Percentiles rank a stretch among this genome's conserved stretches.
Conservation (phyloP, 2,329 filamentous ascomycete species). For the Purpureocillium takamizusanense region DNA sequence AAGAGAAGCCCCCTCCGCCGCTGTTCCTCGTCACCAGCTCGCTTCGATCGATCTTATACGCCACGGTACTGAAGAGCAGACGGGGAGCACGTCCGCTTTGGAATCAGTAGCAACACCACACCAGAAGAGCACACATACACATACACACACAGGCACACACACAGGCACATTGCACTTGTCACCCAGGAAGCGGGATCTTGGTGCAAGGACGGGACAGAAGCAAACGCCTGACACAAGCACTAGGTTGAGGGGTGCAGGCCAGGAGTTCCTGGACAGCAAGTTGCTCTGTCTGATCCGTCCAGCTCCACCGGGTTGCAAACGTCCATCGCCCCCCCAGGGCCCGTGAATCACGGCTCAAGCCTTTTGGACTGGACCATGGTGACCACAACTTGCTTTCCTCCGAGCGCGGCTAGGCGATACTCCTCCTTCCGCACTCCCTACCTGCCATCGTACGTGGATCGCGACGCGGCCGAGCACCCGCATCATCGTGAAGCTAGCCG, state of each 20-base stretch:
- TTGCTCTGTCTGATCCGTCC: too few relatives aligned
- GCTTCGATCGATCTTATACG: too few relatives aligned
- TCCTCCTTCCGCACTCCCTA: constrained; percentile 8
- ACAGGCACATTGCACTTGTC: neutral
- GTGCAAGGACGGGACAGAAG: constrained; percentile 1
- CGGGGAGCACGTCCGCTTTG: too few relatives aligned
- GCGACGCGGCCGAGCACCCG: constrained; percentile 6
- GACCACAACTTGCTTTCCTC: constrained; percentile 8
- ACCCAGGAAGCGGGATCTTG: constrained; percentile 17
- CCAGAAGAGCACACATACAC: too few relatives aligned
- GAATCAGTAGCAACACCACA: too few relatives aligned
- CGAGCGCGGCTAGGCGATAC: constrained; percentile 8
- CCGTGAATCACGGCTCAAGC: constrained; percentile 1
- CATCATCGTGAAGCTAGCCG: constrained; percentile 2
- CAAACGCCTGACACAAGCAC: constrained; percentile 3
- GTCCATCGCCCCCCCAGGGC: too few relatives aligned
- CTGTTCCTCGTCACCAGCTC: too few relatives aligned
- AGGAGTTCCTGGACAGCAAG: neutral
- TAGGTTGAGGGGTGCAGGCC: too few relatives aligned
- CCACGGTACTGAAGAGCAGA: too few relatives aligned
- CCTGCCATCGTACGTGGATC: constrained; percentile 8
- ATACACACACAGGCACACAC: too few relatives aligned
- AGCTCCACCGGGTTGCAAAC: neutral
- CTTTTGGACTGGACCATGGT: constrained; percentile 10
- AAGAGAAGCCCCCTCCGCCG: too few relatives aligned